A percentile compares a stretch with the other conserved stretches of the same genome.
Conservation (phyloP, 805 yeast genomes). For the Wickerhamiella spandovensis region DNA sequence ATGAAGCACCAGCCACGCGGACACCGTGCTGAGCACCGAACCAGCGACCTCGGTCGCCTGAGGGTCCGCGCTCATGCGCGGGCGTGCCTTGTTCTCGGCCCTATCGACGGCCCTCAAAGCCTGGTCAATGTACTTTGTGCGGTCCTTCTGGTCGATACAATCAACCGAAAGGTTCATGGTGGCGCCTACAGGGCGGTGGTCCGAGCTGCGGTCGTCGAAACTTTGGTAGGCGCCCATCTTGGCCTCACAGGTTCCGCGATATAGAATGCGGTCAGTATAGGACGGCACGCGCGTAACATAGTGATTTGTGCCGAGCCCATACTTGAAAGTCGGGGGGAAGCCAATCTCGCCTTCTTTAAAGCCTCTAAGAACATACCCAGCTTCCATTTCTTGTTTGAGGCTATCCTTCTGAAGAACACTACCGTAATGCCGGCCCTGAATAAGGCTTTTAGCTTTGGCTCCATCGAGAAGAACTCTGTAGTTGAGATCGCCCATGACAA, state of each 20-base stretch:
- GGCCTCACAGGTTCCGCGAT: conserved; percentile 19
- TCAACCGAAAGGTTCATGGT: conserved; percentile 24
- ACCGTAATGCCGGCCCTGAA: conserved; percentile 22
- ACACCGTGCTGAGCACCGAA: conserved; percentile 15
- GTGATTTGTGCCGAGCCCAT: conserved; percentile 20
- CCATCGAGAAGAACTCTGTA: conserved; percentile 36
- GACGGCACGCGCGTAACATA: conserved; percentile 35
- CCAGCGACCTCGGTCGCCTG: conserved; percentile 23
- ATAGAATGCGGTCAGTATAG: conserved; percentile 45
- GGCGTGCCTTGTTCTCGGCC: conserved; percentile 32
- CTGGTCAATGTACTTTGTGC: conserved; percentile 26
- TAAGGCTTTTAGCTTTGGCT: conserved; percentile 21
- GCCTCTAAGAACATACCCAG: conserved; percentile 29
- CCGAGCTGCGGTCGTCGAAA: conserved; percentile 29
- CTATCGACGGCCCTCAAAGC: conserved; percentile 32
- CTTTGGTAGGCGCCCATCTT: conserved; percentile 16
- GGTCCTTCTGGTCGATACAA: conserved; percentile 27
- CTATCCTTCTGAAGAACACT: conserved; percentile 33
- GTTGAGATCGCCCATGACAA: conserved; percentile 44
- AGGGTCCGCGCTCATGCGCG: conserved; percentile 28
- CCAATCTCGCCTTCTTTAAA: conserved; percentile 35
- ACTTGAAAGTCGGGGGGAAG: conserved; percentile 46
- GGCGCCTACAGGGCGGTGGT: conserved; percentile 43
- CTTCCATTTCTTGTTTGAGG: conserved; percentile 26
- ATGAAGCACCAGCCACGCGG: conserved; percentile 2